Base-by-base conservation (phyloP, 2,329 filamentous ascomycete genomes). In the Nemania bipapillata region DNA sequence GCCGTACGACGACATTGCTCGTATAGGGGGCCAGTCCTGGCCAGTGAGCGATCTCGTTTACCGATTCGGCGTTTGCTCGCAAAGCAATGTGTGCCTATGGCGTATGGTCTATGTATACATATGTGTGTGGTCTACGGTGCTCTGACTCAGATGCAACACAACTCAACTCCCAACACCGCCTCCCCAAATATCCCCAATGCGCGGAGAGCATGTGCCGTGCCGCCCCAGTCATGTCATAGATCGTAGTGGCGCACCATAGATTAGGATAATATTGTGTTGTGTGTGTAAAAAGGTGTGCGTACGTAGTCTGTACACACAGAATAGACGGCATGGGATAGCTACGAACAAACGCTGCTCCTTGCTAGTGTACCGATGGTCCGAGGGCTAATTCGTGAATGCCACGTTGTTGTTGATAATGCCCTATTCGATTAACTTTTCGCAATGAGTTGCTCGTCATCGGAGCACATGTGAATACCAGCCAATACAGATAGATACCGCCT, bases 61-160 rank as follows among this genome's bases (percentile, higher is more conserved):
- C 56, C 56, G 55, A n/a, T 50, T 72, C 74, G 74, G 74, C 60
- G 70, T 75, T 74, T 74, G 74, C 69, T 74, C 59, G 60, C 66
- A 60, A 53, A 60, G 11, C 30, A 35, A 56, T 40, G n/a, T 52
- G 42, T 37, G 40, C 40, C 4, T 6, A n/a, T 45, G 17, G 40
- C 20, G 20, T 45, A 45, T n/a, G n/a, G n/a, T 12, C 32, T 40
- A 42, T 5, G n/a, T 69, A 68, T 35, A 40, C 28, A 52, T 12
- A 52, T 74, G 58, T 72, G 61, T 57, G 55, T 62, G 52, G 56
- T 73, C 73, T 71, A 71, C 70, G 56, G 63, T 64, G 67, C 64
- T 69, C 69, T 75, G 74, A 75, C 69, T 76, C 74, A 76, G 74
- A 76, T 73, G 69, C 66, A 68, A 74, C 73, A 63, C 73, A 66